Evolutionary conservation across 1,284 basidiomycete genomes (phyloP).

Genomic region (Rhizoctonia solani): DNA sequence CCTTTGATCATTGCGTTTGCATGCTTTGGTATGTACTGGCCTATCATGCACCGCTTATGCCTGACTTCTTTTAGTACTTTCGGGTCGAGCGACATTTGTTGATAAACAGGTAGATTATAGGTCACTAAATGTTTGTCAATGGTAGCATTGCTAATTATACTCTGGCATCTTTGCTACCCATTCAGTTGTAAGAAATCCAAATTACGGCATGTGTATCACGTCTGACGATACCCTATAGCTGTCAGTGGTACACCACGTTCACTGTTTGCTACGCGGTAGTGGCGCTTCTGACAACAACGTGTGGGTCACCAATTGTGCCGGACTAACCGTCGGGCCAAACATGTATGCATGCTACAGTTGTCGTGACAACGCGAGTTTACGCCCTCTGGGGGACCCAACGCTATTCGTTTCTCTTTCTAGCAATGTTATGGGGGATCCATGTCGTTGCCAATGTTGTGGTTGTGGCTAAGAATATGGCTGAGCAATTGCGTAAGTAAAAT

Average conservation of each 20-base stretch:
- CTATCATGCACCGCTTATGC: not conserved
- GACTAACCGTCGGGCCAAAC: not conserved
- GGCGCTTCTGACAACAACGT: conserved; percentile 27
- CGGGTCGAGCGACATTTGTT: not conserved
- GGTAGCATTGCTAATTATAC: too few species aligned
- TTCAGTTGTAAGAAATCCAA: not conserved
- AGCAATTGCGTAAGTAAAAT: conserved; percentile 16
- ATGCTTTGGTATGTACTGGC: not conserved
- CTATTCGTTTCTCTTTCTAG: conserved; percentile 3
- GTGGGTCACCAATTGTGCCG: not conserved
- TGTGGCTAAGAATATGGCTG: not conserved
- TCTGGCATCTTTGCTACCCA: not conserved
- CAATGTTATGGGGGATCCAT: conserved; percentile 9
- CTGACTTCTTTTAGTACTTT: not conserved
- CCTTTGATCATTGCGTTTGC: conserved; percentile 3
- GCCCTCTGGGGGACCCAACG: conserved; percentile 12
- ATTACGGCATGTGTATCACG: not conserved
- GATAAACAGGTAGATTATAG: too few species aligned
- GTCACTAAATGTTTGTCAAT: too few species aligned
- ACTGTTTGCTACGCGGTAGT: conserved; percentile 22
- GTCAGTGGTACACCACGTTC: not conserved
- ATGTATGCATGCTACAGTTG: too few species aligned
- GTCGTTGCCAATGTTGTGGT: conserved; percentile 13
- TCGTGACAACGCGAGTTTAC: conserved; percentile 27
- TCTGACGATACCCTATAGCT: not conserved